phyloP scores from a whole-genome alignment of 208 protist species.

The Polymyxa betae region DNA sequence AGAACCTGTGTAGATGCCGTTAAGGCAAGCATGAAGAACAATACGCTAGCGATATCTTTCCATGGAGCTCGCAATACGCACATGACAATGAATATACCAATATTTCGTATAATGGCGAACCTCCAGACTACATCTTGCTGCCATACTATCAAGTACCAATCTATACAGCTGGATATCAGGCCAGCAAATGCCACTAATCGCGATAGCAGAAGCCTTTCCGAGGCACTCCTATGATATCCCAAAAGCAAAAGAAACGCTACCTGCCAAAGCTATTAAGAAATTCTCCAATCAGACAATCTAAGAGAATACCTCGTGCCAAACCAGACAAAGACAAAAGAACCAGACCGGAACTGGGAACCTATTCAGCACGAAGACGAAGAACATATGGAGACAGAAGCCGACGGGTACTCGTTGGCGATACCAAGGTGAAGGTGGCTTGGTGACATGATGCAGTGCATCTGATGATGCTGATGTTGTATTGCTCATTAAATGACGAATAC shows the following conservation, averaged over 20 bases:
- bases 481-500: too few species aligned
- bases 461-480: too few species aligned
- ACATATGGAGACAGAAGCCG: conserved; percentile 42
- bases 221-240: neutral
- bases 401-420: neutral
- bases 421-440: neutral
- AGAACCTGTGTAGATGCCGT: conserved; percentile 29
- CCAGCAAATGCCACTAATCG: conserved; percentile 7
- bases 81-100: conserved; percentile 18
- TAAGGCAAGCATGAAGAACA: conserved; percentile 32
- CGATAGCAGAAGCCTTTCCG: neutral
- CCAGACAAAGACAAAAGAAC: neutral
- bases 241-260: neutral
- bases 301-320: neutral
- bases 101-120: neutral
- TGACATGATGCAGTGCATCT: too few species aligned
- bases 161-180: neutral
- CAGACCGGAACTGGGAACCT: conserved; percentile 4
- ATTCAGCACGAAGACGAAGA: conserved; percentile 22
- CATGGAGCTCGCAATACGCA: neutral
- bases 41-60: conserved; percentile 47
- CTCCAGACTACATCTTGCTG: neutral
- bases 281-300: neutral
- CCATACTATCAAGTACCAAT: neutral
- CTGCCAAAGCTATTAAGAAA: neutral